Base-by-base conservation (phyloP, 345 rosid species). In the Salix suchowensis region DNA sequence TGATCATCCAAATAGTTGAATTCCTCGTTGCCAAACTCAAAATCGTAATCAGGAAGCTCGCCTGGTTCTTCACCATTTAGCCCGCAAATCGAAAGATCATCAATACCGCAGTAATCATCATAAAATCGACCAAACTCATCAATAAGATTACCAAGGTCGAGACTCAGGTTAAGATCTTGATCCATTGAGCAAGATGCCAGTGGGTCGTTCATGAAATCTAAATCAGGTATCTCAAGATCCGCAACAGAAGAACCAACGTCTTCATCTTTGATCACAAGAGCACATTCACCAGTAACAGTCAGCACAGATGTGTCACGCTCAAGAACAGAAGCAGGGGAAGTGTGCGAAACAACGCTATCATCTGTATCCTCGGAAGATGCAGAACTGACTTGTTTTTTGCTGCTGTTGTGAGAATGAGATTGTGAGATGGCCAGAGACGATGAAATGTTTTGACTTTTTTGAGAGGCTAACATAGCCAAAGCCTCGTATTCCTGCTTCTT, bases 31-130 rank as follows among this genome's bases (percentile, higher is more conserved):
- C 81, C 84, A 4, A 87, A 82, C 66, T 83, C 91, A 14, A 87
- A 83, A 77, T 92, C 92, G 50, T 54, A 93, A 77, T 95, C 97
- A 0, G 97, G 97, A 14, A 95, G 91, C 77, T 84, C 93, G 3
- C 88, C 88, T 8, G 89, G 88, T 24, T 79, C 85, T 9, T 78
- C 82, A 0, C 76, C 78, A 7, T 80, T 88, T 0, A 92, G 70
- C 28, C 97, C 97, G 2, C 78, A 34, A 3, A 93, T 71, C 21
- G 83, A 81, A 68, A 91, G 76, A 66, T 88, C 92, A 32, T 88
- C 94, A 16, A 92, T 74, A 65, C 84, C 72, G 61, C 92, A 88
- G 72, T 84, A 90, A 39, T 90, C 94, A 70, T 85, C 89, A 67
- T 77, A 24, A 13, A 86, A 40, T 60, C 58, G 74, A 13, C 87